phyloP scores from a whole-genome alignment of 257 asterid species.

The Solanum paucissectum region DNA sequence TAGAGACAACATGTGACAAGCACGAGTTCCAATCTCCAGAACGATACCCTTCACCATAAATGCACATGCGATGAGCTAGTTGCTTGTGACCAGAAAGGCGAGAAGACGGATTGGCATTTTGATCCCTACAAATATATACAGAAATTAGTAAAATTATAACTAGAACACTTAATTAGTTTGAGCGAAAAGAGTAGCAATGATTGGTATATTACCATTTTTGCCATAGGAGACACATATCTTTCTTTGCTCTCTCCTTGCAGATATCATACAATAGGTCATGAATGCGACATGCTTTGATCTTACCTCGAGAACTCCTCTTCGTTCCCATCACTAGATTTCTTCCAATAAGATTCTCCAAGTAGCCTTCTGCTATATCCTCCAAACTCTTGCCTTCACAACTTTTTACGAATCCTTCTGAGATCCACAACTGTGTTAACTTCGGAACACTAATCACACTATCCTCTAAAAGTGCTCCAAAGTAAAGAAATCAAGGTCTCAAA shows the following conservation, averaged over 20 bases:
- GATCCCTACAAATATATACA: not conserved
- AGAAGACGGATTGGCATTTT: not conserved
- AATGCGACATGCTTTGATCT: not conserved
- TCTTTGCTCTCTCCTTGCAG: not conserved
- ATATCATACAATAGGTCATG: conserved; percentile 15
- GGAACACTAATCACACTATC: not conserved
- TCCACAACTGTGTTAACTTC: conserved; percentile 11
- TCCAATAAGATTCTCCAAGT: conserved; percentile 5
- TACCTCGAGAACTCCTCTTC: not conserved
- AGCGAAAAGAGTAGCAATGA: not conserved
- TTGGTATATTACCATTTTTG: no score
- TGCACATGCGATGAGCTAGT: not conserved
- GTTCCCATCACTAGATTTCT: conserved; percentile 6
- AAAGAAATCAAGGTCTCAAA: conserved; percentile 12
- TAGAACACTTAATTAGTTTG: no score
- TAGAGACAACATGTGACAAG: not conserved
- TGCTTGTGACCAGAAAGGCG: not conserved
- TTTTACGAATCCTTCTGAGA: conserved; percentile 8
- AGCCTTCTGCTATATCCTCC: conserved; percentile 8
- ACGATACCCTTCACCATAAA: not conserved
- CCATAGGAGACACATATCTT: not conserved
- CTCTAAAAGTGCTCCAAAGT: conserved; percentile 9
- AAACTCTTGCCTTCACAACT: not conserved
- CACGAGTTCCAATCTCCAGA: not conserved
- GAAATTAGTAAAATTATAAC: not conserved